A percentile compares a stretch with the other conserved stretches of the same genome.
Conservation (phyloP, 371 early-diverging fungal species). For the Mucor lusitanicus region DNA sequence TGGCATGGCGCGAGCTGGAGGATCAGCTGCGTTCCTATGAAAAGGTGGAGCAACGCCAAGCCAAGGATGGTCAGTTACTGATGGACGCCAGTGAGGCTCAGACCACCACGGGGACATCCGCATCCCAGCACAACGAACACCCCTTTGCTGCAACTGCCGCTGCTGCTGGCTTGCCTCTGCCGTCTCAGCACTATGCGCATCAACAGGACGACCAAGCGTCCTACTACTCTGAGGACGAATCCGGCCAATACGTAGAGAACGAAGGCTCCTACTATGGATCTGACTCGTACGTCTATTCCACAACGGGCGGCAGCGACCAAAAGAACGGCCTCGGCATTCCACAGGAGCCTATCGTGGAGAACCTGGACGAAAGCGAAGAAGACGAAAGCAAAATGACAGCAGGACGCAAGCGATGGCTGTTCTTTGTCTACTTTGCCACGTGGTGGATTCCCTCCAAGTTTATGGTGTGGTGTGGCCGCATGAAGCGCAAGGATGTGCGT, state of each 20-base stretch:
- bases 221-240: constrained; percentile 70
- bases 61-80: constrained; percentile 14
- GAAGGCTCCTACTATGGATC: constrained; percentile 28
- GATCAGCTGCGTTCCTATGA: constrained; percentile 56
- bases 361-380: constrained; percentile 51
- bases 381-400: constrained; percentile 47
- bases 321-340: constrained; percentile 15
- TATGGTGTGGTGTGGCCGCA: constrained; percentile 70
- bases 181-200: constrained; percentile 26
- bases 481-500: constrained; percentile 82
- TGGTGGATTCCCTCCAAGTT: constrained; percentile 85
- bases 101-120: background rate
- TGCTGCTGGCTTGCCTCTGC: constrained; percentile 40
- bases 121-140: background rate
- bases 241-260: constrained; percentile 28
- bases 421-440: constrained; percentile 80
- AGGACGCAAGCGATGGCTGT: constrained; percentile 80
- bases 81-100: background rate
- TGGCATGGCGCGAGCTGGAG: constrained; percentile 73
- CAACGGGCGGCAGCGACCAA: constrained; percentile 1
- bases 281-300: constrained; percentile 23
- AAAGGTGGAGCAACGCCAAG: constrained; percentile 49
- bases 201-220: constrained; percentile 64
- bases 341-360: constrained; percentile 21
- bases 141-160: constrained; percentile 33